phyloP scores from a whole-genome alignment of 441 rosid species.

The Arabidopsis hybrid region DNA sequence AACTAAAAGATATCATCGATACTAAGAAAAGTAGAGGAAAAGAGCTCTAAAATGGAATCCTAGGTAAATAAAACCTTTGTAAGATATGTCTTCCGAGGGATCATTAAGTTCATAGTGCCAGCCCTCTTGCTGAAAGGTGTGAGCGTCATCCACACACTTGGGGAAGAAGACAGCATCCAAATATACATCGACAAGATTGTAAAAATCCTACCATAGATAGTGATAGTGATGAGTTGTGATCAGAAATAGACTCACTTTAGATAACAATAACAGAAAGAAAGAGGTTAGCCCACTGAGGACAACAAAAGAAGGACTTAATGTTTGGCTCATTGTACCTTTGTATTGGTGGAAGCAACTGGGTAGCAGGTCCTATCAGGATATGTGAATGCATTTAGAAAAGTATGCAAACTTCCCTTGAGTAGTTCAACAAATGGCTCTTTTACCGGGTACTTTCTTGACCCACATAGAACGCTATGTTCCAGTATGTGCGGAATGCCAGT shows the following conservation, averaged over 20 bases:
- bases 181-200: slow-evolving; percentile 94
- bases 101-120: slow-evolving; percentile 94
- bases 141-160: slow-evolving; percentile 85
- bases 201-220: slow-evolving; percentile 70
- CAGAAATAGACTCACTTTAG: slow-evolving; percentile 2
- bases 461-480: slow-evolving; percentile 97
- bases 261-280: slow-evolving; percentile 4
- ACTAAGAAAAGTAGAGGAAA: not conserved
- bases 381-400: slow-evolving; percentile 94
- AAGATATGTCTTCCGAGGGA: slow-evolving; percentile 84
- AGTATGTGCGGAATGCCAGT: slow-evolving; percentile 97
- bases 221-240: slow-evolving; percentile 19
- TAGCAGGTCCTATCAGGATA: slow-evolving; percentile 99
- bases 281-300: slow-evolving; percentile 9
- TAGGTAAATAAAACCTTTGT: slow-evolving; percentile 65
- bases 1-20: slow-evolving; percentile 3
- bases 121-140: slow-evolving; percentile 91
- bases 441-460: slow-evolving; percentile 95
- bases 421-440: slow-evolving; percentile 98
- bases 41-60: slow-evolving; percentile 8
- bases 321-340: slow-evolving; percentile 58
- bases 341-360: slow-evolving; percentile 95
- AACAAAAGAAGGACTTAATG: not conserved
- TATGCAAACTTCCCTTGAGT: slow-evolving; percentile 90
- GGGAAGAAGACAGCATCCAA: slow-evolving; percentile 98